Evolutionary conservation across 306 rosid species (phyloP), one percentile per base, ranked within the genome.

Genomic region (Alnus glutinosa): DNA sequence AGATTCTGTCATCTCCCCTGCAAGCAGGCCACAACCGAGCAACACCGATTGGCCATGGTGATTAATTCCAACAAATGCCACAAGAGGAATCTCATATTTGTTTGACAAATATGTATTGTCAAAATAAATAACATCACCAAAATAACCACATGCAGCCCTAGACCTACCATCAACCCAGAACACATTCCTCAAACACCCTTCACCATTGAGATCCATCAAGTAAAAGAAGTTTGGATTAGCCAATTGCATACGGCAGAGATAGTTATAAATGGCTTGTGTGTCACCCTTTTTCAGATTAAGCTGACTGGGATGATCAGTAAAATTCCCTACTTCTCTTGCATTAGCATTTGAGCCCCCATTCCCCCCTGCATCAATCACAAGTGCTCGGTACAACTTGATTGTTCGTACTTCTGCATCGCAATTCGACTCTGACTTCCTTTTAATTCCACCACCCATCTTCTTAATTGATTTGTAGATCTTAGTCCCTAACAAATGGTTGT

Each of bases 171-270:
- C 97, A 59, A 84, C 87, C 98, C 98, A 94, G 76, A 94, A 85
- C 66, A 78, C 92, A 85, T 94, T 94, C 79, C 95, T 89, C 79
- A 94, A 78, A 71, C 83, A 85, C 49, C 98, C 97, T 75, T 94
- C 97, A 0, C 92, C 94, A 64, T 88, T 89, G 80, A 94, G 83
- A 88, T 94, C 98, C 97, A 89, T 91, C 88, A 86, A 85, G 92
- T 94, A 92, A 81, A 91, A 94, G 92, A 94, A 94, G 85, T 92
- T 91, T 28, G 97, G 90, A 79, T 92, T 94, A 58, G 97, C 93
- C 86, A 94, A 76, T 64, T 94, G 95, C 97, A 94, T 91, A 13
- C 97, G 95, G 62, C 97, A 94, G 61, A 94, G 79, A 79, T 91
- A 94, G 78, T 92, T 94, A 86, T 94, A 92, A 71, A 94, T 90